These are phyloP conservation scores for Penicillium sp. DNA, from an alignment of 2,329 filamentous ascomycete species.

Conservation along the genomic window DNA sequence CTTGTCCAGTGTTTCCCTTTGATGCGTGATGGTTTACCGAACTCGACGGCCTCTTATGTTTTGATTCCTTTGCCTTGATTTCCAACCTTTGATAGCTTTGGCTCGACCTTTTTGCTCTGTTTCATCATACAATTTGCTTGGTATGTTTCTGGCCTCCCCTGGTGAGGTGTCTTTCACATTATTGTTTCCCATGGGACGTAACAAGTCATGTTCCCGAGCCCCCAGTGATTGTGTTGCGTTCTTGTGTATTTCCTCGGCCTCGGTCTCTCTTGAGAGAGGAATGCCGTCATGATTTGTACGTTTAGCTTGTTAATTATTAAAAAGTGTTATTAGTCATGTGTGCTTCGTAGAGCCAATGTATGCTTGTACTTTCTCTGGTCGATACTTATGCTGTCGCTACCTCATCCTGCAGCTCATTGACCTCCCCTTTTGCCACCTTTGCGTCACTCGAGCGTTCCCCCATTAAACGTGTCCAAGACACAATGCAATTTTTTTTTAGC, in stretches of 20 bases:
- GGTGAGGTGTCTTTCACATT: background rate
- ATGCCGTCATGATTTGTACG: constrained; percentile 30
- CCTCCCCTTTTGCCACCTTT: constrained; percentile 2
- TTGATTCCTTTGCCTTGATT: background rate
- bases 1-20: constrained; percentile 16
- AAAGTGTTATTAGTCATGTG: constrained; percentile 10
- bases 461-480: background rate
- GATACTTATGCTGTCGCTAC: background rate
- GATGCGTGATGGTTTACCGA: constrained; percentile 21
- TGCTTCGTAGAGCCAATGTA: background rate
- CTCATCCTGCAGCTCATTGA: background rate
- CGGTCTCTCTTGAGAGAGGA: background rate
- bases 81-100: background rate
- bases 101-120: background rate
- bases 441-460: constrained; percentile 3
- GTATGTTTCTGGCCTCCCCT: background rate
- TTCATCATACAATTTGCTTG: background rate
- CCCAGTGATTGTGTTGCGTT: background rate
- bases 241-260: constrained; percentile 4
- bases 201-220: background rate
- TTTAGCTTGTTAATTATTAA: constrained; percentile 24
- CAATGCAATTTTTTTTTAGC: too few relatives aligned
- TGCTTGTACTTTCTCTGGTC: background rate
- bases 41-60: constrained; percentile 15
- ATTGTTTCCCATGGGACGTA: background rate